Base-by-base conservation (phyloP, 805 yeast species). In the Cyberlindnera xishuangbannaensis region DNA sequence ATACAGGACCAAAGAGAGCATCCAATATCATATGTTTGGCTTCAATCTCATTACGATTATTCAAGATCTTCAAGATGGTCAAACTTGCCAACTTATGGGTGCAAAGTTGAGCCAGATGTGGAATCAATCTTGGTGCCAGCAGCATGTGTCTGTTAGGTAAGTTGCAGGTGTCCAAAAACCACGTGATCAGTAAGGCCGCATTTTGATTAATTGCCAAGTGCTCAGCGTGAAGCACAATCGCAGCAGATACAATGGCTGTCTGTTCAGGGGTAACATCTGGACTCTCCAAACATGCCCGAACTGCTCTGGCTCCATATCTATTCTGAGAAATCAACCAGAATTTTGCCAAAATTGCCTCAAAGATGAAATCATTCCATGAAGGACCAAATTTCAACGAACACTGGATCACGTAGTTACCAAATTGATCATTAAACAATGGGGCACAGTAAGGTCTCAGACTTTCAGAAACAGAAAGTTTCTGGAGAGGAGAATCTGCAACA, bases 321-420 rank as follows among this genome's bases (percentile, higher is more conserved):
- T 90, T 94, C 47, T 76, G 83, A 28, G 92, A 79, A 44, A 92
- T 80, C 32, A 76, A 78, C 69, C 84, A 64, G 50, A 92, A 86
- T 44, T 81, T 75, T 27, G 83, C 73, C 40, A 86, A 61, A 43
- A 88, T 76, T 11, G 85, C 72, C 58, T 88, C 95, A 56, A 84
- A 82, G 26, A 92, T 83, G 51, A 90, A 90, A 51, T 84, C 86
- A 53, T 83, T 84, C 71, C 79, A 87, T 1, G 95, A 95, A 6
- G 82, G 62, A 0, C 90, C 92, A 62, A 88, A 90, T 53, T 84
- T 84, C 45, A 88, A 69, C 50, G 95, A 92, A 36, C 97, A 85
- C 61, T 92, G 98, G 35, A 92, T 74, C 13, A 88, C 97, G 56
- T 92, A 92, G 58, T 92, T 92, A 40, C 97, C 98, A 65, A 83